Evolutionary conservation across 2,329 filamentous ascomycete genomes (phyloP).

Genomic region (Aspergillaceae sp.): DNA sequence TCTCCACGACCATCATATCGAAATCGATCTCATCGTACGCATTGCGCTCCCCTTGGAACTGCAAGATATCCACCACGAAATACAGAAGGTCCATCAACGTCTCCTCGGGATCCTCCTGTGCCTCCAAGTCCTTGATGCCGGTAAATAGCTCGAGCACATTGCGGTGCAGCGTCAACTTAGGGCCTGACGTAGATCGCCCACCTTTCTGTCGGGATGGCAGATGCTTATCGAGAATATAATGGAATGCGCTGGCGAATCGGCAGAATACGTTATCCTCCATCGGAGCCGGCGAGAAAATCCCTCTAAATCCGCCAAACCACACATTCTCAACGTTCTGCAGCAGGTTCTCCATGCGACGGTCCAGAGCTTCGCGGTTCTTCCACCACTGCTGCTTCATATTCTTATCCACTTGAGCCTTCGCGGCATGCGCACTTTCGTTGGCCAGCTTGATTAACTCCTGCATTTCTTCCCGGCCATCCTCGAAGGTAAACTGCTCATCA

Average conservation of each 20-base stretch:
- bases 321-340: conserved; percentile 80
- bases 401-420: conserved; percentile 62
- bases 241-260: conserved; percentile 69
- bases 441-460: conserved; percentile 71
- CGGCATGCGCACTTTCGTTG: conserved; percentile 72
- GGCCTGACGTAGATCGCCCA: conserved; percentile 43
- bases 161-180: conserved; percentile 49
- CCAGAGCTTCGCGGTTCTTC: conserved; percentile 72
- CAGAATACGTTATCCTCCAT: conserved; percentile 57
- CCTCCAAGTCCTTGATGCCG: conserved; percentile 65
- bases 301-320: conserved; percentile 91
- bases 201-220: conserved; percentile 68
- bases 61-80: conserved; percentile 90
- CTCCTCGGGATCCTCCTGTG: conserved; percentile 73
- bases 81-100: conserved; percentile 86
- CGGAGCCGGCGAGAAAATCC: conserved; percentile 74
- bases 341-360: conserved; percentile 66
- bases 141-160: conserved; percentile 81
- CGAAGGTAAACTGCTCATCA: conserved; percentile 71
- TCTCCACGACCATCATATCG: conserved; percentile 80
- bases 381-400: conserved; percentile 81
- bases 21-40: conserved; percentile 98
- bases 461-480: conserved; percentile 69
- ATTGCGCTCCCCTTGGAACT: conserved; percentile 92
- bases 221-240: conserved; percentile 70